Percentiles rank a stretch among this genome's conserved stretches.
Conservation (phyloP, 768 basidiomycete genomes). For the Xerocomellus chrysenteron region DNA sequence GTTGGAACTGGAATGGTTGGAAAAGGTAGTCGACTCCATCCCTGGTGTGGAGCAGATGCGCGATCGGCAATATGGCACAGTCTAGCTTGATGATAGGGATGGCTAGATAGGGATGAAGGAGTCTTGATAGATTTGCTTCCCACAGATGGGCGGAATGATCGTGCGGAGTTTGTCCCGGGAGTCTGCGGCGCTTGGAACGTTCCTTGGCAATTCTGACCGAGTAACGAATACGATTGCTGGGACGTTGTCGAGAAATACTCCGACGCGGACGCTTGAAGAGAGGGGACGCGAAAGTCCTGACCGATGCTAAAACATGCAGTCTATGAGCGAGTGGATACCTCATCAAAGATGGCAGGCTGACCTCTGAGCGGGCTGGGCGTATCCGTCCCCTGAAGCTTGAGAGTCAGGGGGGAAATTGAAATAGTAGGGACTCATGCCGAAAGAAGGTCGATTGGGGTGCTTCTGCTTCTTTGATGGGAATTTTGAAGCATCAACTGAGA, state of each 20-base stretch:
- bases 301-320: slow-evolving; percentile 10
- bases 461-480: slow-evolving; percentile 25
- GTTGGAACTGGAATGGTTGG: background rate
- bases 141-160: slow-evolving; percentile 1
- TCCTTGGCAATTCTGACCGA: background rate
- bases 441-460: slow-evolving; percentile 14
- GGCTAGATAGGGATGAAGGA: slow-evolving; percentile 2
- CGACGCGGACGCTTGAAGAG: background rate
- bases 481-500: slow-evolving; percentile 11
- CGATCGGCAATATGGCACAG: slow-evolving; percentile 14
- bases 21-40: background rate
- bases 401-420: slow-evolving; percentile 1
- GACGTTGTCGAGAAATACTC: background rate
- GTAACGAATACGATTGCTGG: slow-evolving; percentile 6
- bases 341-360: slow-evolving; percentile 9
- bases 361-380: slow-evolving; percentile 9
- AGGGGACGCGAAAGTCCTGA: background rate
- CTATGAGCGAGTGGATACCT: slow-evolving; percentile 6
- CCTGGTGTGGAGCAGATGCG: slow-evolving; percentile 2
- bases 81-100: slow-evolving; percentile 19
- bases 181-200: background rate
- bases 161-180: slow-evolving; percentile 1
- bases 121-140: slow-evolving; percentile 5
- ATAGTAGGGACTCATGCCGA: slow-evolving; percentile 18
- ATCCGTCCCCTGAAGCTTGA: slow-evolving; percentile 5